These are phyloP conservation scores for Fistulifera pelliculosa DNA, from an alignment of 108 stramenopile genomes.

Conservation along the genomic window DNA sequence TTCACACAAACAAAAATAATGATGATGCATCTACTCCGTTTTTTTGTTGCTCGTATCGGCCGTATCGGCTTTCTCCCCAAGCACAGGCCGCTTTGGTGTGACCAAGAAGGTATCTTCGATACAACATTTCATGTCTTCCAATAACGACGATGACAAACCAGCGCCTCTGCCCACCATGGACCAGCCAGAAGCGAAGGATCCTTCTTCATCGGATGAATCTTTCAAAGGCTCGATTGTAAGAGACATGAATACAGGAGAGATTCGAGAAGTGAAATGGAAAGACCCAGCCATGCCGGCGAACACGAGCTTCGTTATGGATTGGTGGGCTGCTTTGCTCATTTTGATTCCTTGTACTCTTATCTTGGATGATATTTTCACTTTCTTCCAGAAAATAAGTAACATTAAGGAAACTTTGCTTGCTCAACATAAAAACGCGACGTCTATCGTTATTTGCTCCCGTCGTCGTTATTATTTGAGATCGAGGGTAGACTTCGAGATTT, in stretches of 20 bases:
- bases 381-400: conserved; percentile 8
- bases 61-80: not conserved
- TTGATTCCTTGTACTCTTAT: conserved; percentile 10
- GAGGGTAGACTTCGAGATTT: no score
- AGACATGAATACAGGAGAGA: conserved; percentile 19
- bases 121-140: conserved; percentile 2
- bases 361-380: conserved; percentile 18
- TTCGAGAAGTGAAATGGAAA: conserved; percentile 25
- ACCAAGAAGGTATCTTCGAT: not conserved
- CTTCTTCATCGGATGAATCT: not conserved
- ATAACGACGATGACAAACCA: not conserved
- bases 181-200: not conserved
- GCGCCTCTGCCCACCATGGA: not conserved
- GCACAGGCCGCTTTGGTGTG: not conserved
- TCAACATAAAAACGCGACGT: no score
- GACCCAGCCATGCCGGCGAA: conserved; percentile 25
- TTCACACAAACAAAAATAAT: not conserved
- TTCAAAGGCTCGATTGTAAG: conserved; percentile 1
- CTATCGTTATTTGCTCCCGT: no score
- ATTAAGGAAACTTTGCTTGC: no score
- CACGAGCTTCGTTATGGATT: conserved; percentile 11
- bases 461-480: no score
- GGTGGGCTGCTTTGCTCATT: conserved; percentile 20
- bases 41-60: conserved; percentile 1
- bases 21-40: not conserved